Base-by-base conservation (phyloP, 2,329 filamentous ascomycete species). In the Fusarium tricinctum region DNA sequence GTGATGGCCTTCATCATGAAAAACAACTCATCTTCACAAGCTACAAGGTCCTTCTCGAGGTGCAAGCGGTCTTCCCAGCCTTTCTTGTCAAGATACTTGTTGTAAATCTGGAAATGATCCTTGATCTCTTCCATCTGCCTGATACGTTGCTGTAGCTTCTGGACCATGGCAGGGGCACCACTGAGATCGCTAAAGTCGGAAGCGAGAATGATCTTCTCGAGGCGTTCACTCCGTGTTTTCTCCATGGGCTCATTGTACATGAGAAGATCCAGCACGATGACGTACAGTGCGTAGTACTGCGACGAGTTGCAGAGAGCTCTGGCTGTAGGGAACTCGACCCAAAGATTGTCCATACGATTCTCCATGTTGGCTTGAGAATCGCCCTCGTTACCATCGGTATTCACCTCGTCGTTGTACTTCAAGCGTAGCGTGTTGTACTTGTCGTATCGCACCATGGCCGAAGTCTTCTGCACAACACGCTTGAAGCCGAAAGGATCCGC, bases 1-100 rank as follows among this genome's bases (percentile, higher is more conserved):
- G 96, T 99, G 77, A 99, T 99, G 39, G 96, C 97, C 75, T 99
- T 98, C 96, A 99, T 98, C 84, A 99, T 92, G 81, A 99, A 99
- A 85, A 99, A 99, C 10, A 99, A 81, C 78, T 99, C 97, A 74
- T 99, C 96, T 78, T 98, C 96, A 74, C 93, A 97, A 20, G 89
- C 89, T 12, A 93, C 88, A 50, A 99, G 83, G 76, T 99, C 96
- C 51, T 92, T 91, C 76, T 99, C 96, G 43, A 99, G 86, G n/a
- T 90, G 82, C 61, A 97, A 84, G 33, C 94, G 89, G 76, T 98
- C 95, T 75, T 96, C 89, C 94, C 95, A 98, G 15, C 94, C 94
- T 75, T 92, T 89, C 74, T 90, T 90, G 78, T 98, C 95, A 26
- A 99, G 85, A 63, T 92, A 92, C 73, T 91, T 92, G 33, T 93